Conservation (phyloP, 345 rosid genomes). For the Brassica rapa region DNA sequence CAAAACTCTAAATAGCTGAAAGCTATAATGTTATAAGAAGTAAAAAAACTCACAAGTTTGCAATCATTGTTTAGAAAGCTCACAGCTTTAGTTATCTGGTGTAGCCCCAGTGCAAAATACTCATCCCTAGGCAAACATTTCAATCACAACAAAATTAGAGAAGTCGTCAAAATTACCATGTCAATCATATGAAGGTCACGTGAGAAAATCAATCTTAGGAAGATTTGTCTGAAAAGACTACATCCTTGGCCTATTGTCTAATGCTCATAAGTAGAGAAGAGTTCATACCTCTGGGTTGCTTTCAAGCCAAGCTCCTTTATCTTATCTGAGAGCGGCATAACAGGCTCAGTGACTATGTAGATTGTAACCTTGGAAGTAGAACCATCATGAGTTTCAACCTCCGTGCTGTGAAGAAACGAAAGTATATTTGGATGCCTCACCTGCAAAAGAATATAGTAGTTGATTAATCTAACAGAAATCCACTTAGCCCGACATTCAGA, state of each 20-base stretch:
- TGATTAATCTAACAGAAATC: conserved; percentile 11
- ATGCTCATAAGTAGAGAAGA: conserved; percentile 16
- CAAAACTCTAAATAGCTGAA: conserved; percentile 16
- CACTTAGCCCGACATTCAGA: background rate
- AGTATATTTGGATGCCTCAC: conserved; percentile 97
- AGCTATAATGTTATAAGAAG: background rate
- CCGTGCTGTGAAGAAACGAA: conserved; percentile 93
- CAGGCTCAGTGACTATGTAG: conserved; percentile 97
- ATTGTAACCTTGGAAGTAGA: conserved; percentile 70
- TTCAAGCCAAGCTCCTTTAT: conserved; percentile 88
- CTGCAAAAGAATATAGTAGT: conserved; percentile 45
- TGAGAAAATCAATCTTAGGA: no score
- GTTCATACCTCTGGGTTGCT: conserved; percentile 78
- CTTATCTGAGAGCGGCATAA: conserved; percentile 90
- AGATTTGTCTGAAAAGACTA: background rate
- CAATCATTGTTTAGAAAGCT: conserved; percentile 99
- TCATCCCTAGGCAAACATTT: conserved; percentile 69
- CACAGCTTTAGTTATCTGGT: conserved; percentile 95
- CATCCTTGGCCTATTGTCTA: background rate
- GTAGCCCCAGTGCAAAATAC: conserved; percentile 90
- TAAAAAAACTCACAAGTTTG: conserved; percentile 73
- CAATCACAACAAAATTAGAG: background rate
- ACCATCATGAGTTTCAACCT: conserved; percentile 79
- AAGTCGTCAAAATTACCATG: background rate
- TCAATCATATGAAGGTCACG: background rate